Base-by-base conservation (phyloP, 2,329 filamentous ascomycete genomes). In the Pseudogymnoascus verrucosus region DNA sequence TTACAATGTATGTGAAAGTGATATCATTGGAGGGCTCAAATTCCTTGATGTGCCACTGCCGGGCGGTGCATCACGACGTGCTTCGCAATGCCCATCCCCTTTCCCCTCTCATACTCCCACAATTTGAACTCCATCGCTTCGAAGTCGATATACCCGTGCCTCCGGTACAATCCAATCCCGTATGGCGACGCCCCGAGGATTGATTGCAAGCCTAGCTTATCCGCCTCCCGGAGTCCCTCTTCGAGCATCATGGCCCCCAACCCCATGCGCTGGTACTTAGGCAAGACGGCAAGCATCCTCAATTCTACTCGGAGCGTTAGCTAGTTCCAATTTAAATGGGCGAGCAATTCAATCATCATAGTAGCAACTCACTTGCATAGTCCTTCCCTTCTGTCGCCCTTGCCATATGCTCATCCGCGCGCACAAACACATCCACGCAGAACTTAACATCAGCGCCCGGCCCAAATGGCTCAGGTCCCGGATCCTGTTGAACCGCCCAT, bases 41-140 rank as follows among this genome's bases (percentile, higher is more conserved):
- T 23, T 23, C 21, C 21, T 23, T 23, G 21, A 23, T 23, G 21
- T 3, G 47, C 12, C 5, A 31, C 26, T 57, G 60, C 66, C 31
- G 68, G 65, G 40, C 68, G 63, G 51, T 67, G 61, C 69, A 70
- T 70, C 61, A 69, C 36, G 51, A 64, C 51, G 64, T 70, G 67
- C 39, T 40, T 64, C 19, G 61, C 64, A 63, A 37, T 6, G 11
- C 63, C 65, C 64, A 67, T 61, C 6, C 67, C 67, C 64, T 69
- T 65, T 3, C 69, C 70, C 7, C 68, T 69, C 34, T 68, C 68
- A 69, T 72, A 73, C 57, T 66, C 65, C 67, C 63, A 67, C 62
- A 73, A 61, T 7, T 64, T 65, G 5, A 71, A 40, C 44, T 66
- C 63, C 64, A 69, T 68, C 4, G 37, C 61, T 16, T 66, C 47